Base-by-base conservation (phyloP, 257 asterid genomes). In the Rubia yunnanensis region DNA sequence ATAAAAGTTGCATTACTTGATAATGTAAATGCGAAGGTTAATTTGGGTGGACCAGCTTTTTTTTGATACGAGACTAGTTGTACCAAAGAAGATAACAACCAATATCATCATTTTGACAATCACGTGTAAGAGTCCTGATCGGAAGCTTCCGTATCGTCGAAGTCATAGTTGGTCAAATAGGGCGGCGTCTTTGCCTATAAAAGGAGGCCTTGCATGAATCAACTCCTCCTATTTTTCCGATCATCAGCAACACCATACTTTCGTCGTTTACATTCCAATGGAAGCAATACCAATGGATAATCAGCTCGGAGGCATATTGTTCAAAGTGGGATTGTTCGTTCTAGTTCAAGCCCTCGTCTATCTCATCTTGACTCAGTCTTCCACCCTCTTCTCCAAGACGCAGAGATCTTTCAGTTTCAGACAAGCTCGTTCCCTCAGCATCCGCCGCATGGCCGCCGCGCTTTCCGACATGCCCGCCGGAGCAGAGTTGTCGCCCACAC, bases 361-460 rank as follows among this genome's bases (percentile, higher is more conserved):
- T 62, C 65, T 84, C 28, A 80, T 86, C 30, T 76, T 86, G 22
- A 68, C 88, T 14, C 77, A 81, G 36, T 83, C 94, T 15, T 86
- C 94, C 65, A 17, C 59, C 26, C 55, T 83, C 13, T 86, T 86
- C 77, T 79, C 94, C 39, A 69, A 76, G 38, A 27, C 62, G 5
- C 82, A 73, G 18, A 67, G 81, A 61, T 76, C 87, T 46, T 64
- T 69, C 55, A 66, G 78, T 67, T 83, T 86, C 82, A 77, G 70
- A 74, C 60, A 67, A 0, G 80, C 68, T 54, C 80, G 81, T 2
- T 73, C 94, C 0, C 65, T 86, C 54, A 86, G 88, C 78, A 83
- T 86, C 74, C 84, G 86, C 63, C 83, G 94, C 39, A 81, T 86
- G 85, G 82, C 74, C 34, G 88, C 94, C 28, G 90, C 81, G 0